phyloP scores from a whole-genome alignment of 768 basidiomycete species.

The Dictyophora rubrovolvata region DNA sequence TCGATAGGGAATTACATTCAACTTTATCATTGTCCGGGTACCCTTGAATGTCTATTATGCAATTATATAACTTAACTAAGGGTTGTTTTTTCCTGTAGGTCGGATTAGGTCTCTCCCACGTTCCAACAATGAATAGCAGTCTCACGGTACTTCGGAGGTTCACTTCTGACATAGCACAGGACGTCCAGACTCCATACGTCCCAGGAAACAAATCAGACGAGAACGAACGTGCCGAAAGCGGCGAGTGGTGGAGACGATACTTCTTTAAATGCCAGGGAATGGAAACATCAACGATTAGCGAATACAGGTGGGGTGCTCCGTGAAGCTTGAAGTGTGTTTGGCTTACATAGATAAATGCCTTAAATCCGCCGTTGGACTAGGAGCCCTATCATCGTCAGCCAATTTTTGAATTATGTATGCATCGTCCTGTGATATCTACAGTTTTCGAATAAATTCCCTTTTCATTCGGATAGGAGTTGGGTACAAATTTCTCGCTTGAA shows the following conservation, averaged over 20 bases:
- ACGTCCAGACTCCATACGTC: not conserved
- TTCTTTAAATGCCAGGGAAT: not conserved
- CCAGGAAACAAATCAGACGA: not conserved
- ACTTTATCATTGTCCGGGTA: not conserved
- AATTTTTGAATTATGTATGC: too few relatives aligned
- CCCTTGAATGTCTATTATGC: not conserved
- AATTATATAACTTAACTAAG: too few relatives aligned
- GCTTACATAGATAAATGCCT: too few relatives aligned
- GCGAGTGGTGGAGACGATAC: not conserved
- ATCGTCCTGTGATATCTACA: too few relatives aligned
- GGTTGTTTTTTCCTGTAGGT: not conserved
- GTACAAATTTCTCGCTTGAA: too few relatives aligned
- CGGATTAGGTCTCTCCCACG: not conserved
- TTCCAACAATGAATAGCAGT: not conserved
- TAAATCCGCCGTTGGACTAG: too few relatives aligned
- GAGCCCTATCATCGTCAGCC: too few relatives aligned
- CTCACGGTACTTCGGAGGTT: not conserved
- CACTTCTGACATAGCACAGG: not conserved
- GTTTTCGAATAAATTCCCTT: too few relatives aligned
- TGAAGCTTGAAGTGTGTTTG: too few relatives aligned
- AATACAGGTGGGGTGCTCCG: not conserved
- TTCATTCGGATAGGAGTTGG: too few relatives aligned
- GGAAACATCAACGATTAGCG: not conserved
- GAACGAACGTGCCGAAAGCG: not conserved
- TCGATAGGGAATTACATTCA: not conserved